phyloP scores from a whole-genome alignment of 202 grass and related monocot genomes.

The Panicum virgatum region DNA sequence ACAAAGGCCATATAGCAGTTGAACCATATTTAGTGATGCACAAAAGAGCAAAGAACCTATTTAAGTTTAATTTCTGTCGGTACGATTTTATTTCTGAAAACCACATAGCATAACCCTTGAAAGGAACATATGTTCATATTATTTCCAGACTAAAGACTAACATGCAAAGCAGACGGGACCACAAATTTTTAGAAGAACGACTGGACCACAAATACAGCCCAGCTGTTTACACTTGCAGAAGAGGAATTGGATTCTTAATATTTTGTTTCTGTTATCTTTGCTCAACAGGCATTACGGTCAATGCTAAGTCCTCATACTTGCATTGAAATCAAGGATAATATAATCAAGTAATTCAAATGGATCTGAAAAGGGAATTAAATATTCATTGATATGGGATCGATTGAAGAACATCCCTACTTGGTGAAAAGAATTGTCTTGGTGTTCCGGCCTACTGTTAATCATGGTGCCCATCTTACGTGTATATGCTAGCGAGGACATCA shows the following conservation, averaged over 20 bases:
- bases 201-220: background rate
- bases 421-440: background rate
- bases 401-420: slow-evolving; percentile 18
- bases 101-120: background rate
- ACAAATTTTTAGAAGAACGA: no score
- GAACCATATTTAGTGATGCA: background rate
- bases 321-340: background rate
- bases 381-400: background rate
- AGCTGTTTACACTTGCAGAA: background rate
- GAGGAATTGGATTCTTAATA: background rate
- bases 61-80: background rate
- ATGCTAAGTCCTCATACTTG: background rate
- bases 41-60: background rate
- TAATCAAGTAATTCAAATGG: background rate
- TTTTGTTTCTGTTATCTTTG: background rate
- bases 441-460: background rate
- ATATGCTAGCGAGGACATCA: background rate
- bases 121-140: background rate
- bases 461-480: background rate
- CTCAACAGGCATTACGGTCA: background rate
- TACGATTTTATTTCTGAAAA: background rate
- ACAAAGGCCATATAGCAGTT: background rate
- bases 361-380: background rate
- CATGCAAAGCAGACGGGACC: background rate
- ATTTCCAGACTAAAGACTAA: background rate